These are phyloP conservation scores for Misopates orontium DNA, from an alignment of 257 asterid genomes.

Conservation along the genomic window DNA sequence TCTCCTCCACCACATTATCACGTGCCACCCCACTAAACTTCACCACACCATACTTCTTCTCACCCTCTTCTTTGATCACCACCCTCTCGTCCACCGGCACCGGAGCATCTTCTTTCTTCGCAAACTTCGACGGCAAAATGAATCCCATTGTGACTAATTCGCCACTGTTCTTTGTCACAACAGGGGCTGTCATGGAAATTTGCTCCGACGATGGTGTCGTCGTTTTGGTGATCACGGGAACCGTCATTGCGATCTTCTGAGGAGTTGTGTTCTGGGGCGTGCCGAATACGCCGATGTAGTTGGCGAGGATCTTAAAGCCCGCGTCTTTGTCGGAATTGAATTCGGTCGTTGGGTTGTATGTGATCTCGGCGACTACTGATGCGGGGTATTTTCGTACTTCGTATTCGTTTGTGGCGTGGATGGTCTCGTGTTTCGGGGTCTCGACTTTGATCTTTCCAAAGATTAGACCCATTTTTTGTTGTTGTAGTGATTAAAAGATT, in stretches of 20 bases:
- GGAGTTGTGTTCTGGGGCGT: constrained; percentile 69
- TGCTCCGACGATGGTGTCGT: constrained; percentile 47
- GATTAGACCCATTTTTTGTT: constrained; percentile 57
- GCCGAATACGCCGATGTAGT: constrained; percentile 83
- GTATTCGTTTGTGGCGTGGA: constrained; percentile 56
- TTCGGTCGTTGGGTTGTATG: constrained; percentile 59
- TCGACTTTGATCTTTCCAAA: constrained; percentile 75
- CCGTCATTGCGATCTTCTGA: constrained; percentile 73
- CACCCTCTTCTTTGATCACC: constrained; percentile 75
- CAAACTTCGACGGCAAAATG: constrained; percentile 68
- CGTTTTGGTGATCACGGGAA: constrained; percentile 73
- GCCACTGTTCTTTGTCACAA: constrained; percentile 53
- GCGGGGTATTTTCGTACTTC: constrained; percentile 74
- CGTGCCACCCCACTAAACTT: constrained; percentile 69
- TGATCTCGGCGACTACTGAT: constrained; percentile 73
- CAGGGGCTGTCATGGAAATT: constrained; percentile 88
- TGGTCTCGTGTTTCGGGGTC: constrained; percentile 60
- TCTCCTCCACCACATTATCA: constrained; percentile 66
- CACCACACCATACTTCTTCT: constrained; percentile 79
- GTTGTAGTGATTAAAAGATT: too few relatives aligned
- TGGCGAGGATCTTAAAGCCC: constrained; percentile 69
- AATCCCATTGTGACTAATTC: constrained; percentile 77
- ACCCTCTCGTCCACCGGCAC: constrained; percentile 84
- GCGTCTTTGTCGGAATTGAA: constrained; percentile 74
- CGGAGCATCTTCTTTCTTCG: constrained; percentile 74